These are phyloP conservation scores for Pyracantha coccinea DNA, from an alignment of 331 rosid genomes.

Conservation along the genomic window DNA sequence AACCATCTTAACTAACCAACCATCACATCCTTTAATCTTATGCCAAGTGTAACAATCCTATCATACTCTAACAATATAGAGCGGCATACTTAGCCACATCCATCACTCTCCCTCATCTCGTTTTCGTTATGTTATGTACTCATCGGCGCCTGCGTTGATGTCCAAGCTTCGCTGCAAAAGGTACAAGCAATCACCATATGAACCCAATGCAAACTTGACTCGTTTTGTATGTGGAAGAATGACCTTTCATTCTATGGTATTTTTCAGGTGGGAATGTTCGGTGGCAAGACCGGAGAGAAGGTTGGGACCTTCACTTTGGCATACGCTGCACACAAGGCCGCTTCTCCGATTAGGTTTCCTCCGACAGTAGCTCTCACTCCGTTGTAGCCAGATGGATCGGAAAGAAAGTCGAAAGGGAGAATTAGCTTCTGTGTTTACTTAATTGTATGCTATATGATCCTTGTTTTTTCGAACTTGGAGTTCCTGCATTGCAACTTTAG, in stretches of 20 bases:
- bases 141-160: constrained; percentile 65
- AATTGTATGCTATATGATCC: too few species aligned
- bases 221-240: background rate
- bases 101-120: constrained; percentile 67
- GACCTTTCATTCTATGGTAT: background rate
- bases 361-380: constrained; percentile 92
- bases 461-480: background rate
- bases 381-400: constrained; percentile 88
- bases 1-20: background rate
- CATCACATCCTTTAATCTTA: background rate
- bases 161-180: constrained; percentile 72
- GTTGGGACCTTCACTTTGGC: constrained; percentile 95
- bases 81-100: constrained; percentile 91
- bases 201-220: background rate
- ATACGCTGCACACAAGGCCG: constrained; percentile 95
- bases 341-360: constrained; percentile 95
- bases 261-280: constrained; percentile 71
- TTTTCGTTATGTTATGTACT: constrained; percentile 66
- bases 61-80: constrained; percentile 40
- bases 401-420: constrained; percentile 52
- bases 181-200: constrained; percentile 13
- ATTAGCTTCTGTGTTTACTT: constrained; percentile 14
- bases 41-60: background rate
- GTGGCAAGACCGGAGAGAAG: constrained; percentile 59
- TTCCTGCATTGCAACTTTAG: background rate